Evolutionary conservation across 2,329 filamentous ascomycete species (phyloP), one percentile per base, ranked within the genome.

Genomic region (Aspergillus sojae): DNA sequence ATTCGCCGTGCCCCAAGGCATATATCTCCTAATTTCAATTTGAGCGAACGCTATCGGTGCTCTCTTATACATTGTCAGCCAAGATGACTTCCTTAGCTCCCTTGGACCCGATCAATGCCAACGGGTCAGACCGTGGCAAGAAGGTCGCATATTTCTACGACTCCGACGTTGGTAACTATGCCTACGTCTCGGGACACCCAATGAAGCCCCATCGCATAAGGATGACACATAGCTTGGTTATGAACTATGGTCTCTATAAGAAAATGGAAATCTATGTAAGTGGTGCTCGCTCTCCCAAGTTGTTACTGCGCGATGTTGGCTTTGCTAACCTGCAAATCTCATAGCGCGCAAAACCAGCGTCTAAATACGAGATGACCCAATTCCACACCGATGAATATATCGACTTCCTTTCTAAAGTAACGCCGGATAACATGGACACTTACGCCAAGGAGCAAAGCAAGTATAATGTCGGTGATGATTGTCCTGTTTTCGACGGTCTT

Each of bases 91-190:
- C 81, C 54, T 82, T 80, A 74, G 84, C 79, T 69, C 87, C 83
- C 64, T 79, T 87, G 68, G 88, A 86, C 74, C 77, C 80, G 69
- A 80, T 80, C 67, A 81, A 79, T 63, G 70, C 78, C 30, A 85
- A 86, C 77, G 82, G 82, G 59, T 74, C 81, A 53, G 81, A 79
- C 67, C 76, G 83, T 70, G 85, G 86, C 76, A 96, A 95, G 81
- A 93, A 94, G 76, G 92, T 98, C 63, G 94, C 94, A 61, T 98
- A 98, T 82, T 98, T 98, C 80, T 98, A 98, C 85, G 94, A 98
- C 77, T 96, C 92, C 3, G 94, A 98, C 81, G 95, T 98, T 75
- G 94, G 94, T 68, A 98, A 98, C 80, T 98, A 97, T 83, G 94
- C 94, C 77, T 98, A 98, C 75, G 93, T 96, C 62, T 84, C 86